Conservation (phyloP, 352 stramenopile genomes). For the Phytopythium chamaehyphon region DNA sequence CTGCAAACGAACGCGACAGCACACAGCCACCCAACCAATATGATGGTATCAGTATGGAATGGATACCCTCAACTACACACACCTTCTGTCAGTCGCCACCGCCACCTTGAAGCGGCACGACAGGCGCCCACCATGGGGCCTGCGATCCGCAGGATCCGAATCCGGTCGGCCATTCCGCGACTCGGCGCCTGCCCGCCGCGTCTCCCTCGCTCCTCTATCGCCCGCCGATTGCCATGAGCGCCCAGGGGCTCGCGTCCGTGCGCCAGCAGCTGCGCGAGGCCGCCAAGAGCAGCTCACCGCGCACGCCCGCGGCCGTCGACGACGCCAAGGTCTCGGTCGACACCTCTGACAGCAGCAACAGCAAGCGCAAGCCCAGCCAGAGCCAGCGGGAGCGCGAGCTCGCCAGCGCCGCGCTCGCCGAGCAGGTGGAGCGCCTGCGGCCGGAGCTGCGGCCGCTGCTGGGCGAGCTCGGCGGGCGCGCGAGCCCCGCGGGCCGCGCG, state of each 20-base stretch:
- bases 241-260: constrained; percentile 5
- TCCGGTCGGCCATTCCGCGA: too few relatives aligned
- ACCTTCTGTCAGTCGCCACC: too few relatives aligned
- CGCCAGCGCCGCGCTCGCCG: constrained; percentile 17
- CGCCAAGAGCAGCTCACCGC: constrained; percentile 19
- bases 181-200: neutral
- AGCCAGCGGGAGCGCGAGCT: too few relatives aligned
- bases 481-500: constrained; percentile 2
- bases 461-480: neutral
- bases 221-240: constrained; percentile 1
- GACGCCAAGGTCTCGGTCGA: neutral
- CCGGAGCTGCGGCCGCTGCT: constrained; percentile 63
- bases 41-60: too few relatives aligned
- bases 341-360: constrained; percentile 7
- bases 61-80: too few relatives aligned
- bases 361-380: constrained; percentile 9
- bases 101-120: too few relatives aligned
- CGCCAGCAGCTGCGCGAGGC: constrained; percentile 18
- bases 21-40: too few relatives aligned
- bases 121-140: too few relatives aligned
- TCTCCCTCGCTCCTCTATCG: neutral
- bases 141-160: too few relatives aligned
- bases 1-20: too few relatives aligned
- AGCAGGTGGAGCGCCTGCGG: constrained; percentile 39
- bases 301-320: constrained; percentile 1